phyloP scores from a whole-genome alignment of 1,284 basidiomycete species.

The Moesziomyces parantarcticus region DNA sequence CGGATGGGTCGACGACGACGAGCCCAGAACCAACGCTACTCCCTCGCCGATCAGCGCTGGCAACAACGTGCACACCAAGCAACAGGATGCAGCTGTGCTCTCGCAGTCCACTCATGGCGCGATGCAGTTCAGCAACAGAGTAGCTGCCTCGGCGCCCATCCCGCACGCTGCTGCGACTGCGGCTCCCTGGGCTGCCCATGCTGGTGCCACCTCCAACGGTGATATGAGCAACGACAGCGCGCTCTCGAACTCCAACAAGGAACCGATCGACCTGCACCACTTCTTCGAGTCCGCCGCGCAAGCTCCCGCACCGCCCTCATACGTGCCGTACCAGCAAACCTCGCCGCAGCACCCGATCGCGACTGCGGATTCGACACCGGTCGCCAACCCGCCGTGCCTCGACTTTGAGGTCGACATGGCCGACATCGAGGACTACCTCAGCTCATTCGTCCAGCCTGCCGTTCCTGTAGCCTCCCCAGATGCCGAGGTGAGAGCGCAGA shows the following conservation, averaged over 20 bases:
- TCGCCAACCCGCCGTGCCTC: not conserved
- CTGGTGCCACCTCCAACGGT: not conserved
- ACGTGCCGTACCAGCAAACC: slow-evolving; percentile 4
- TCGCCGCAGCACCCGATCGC: not conserved
- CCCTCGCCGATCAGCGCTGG: not conserved
- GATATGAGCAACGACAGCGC: not conserved
- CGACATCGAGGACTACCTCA: slow-evolving; percentile 18
- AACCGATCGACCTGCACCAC: slow-evolving; percentile 8
- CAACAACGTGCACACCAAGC: not conserved
- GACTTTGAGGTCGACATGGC: slow-evolving; percentile 19
- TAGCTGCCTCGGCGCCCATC: not conserved
- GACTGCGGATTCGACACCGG: not conserved
- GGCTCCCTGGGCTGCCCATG: not conserved
- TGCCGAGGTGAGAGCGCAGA: not conserved
- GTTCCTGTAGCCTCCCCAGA: not conserved
- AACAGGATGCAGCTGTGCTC: not conserved
- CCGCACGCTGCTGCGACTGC: not conserved
- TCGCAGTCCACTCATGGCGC: not conserved
- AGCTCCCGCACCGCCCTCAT: slow-evolving; percentile 3
- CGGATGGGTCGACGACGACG: slow-evolving; percentile 38
- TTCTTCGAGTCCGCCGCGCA: slow-evolving; percentile 8
- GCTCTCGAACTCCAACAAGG: slow-evolving; percentile 2
- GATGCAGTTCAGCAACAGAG: too few species aligned
- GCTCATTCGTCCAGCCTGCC: slow-evolving; percentile 2
- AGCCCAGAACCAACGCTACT: not conserved